Percentiles rank a stretch among this genome's conserved stretches.
Conservation (phyloP, 768 basidiomycete species). For the Phylloporus arenicola region DNA sequence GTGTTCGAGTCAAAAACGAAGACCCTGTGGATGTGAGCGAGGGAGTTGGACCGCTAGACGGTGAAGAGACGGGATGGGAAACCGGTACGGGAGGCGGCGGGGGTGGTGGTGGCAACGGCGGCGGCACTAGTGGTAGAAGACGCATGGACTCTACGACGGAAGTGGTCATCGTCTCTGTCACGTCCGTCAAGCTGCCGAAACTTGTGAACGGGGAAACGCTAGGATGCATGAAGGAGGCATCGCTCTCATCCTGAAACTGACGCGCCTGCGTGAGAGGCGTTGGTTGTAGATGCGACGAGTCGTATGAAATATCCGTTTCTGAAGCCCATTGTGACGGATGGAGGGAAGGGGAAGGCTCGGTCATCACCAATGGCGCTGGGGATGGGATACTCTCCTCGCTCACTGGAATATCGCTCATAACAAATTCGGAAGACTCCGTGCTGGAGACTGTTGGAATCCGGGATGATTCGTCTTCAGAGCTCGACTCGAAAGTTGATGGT, state of each 20-base stretch:
- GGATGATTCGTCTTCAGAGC: constrained; percentile 27
- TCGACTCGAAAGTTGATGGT: constrained; percentile 29
- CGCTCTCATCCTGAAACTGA: constrained; percentile 36
- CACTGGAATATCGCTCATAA: constrained; percentile 21
- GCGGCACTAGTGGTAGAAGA: not conserved
- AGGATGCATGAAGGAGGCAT: constrained; percentile 62
- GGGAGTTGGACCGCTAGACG: constrained; percentile 30
- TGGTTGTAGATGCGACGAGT: constrained; percentile 68
- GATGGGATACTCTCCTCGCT: constrained; percentile 30
- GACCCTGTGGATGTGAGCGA: constrained; percentile 30
- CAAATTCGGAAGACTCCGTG: constrained; percentile 36
- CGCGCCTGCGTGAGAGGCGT: constrained; percentile 56
- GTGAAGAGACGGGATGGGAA: constrained; percentile 23
- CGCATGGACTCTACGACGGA: constrained; percentile 14
- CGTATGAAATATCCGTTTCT: constrained; percentile 66
- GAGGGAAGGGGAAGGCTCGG: constrained; percentile 37
- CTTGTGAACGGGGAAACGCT: constrained; percentile 38
- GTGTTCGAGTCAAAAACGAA: constrained; percentile 33
- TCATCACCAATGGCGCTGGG: constrained; percentile 30
- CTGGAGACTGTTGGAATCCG: constrained; percentile 37
- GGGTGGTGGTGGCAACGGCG: not conserved
- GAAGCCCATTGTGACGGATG: constrained; percentile 50
- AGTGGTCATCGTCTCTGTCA: constrained; percentile 31
- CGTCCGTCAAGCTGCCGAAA: constrained; percentile 29
- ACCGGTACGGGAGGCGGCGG: constrained; percentile 18